Base-by-base conservation (phyloP, 768 basidiomycete genomes). In the Candolleomyces aberdarensis region DNA sequence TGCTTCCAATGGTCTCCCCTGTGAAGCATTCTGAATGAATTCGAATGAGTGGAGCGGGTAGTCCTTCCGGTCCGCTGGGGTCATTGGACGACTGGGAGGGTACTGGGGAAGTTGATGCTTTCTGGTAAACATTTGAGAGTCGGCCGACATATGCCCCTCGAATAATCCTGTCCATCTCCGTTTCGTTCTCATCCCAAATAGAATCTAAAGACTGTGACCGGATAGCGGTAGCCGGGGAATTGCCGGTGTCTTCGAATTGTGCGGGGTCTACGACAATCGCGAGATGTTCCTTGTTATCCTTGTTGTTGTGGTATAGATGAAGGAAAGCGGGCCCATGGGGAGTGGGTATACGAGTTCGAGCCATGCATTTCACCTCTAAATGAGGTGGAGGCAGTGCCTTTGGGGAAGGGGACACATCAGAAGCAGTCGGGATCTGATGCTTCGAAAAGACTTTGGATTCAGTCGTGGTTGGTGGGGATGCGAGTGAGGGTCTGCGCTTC, bases 11-110 rank as follows among this genome's bases (percentile, higher is more conserved):
- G 8, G 96, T 98, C 74, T 98, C 97, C 31, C 97, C 97, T 0
- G 97, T 99, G 76, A 94, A 98, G 73, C 97, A 99, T 73, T 99
- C 97, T 31, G 94, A 97, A 74, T 99, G 97, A 55, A 99, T 94
- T 43, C 97, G 88, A 48, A 99, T 87, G 56, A 98, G 84, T 0
- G 97, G 94, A 0, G 88, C 75, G 1, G 90, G 90, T 40, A 88
- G 70, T 47, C 70, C 66, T 59, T 60, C 20, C 3, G 55, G 26
- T 26, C 78, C 66, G 57, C 60, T 61, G 39, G 64, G 47, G 32
- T 58, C 64, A 62, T 49, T 59, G 56, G 36, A 59, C 57, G 62
- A 58, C 11, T 61, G 62, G 14, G 62, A 47, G 15, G 65, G 57
- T 26, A 71, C 52, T n/a, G 74, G 68, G 22, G 80, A 75, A 55